Percentiles rank a stretch among this genome's conserved stretches.
Evolutionary conservation across 108 stramenopile species (phyloP).

Genomic region (Craspedostauros australis): DNA sequence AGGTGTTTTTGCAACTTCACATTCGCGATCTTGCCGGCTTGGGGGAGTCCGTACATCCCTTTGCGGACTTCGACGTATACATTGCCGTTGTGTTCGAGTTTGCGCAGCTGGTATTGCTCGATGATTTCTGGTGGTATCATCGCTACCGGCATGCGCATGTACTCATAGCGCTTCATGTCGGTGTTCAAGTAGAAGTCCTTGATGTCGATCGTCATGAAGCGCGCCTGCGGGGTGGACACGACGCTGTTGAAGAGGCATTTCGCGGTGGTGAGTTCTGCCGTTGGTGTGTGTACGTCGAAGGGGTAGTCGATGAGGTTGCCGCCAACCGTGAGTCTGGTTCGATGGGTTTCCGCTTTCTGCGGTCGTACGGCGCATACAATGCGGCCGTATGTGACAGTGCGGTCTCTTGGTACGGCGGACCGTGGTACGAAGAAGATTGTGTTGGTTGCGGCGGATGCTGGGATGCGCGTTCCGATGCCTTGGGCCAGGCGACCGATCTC

Average conservation of each 20-base stretch:
- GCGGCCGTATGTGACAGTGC: constrained; percentile 19
- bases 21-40: constrained; percentile 35
- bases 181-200: constrained; percentile 40
- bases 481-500: constrained; percentile 35
- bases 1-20: constrained; percentile 12
- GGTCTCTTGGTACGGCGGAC: constrained; percentile 8
- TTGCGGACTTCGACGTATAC: constrained; percentile 8
- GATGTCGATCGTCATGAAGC: constrained; percentile 22
- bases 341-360: constrained; percentile 17
- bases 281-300: constrained; percentile 20
- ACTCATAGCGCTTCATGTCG: constrained; percentile 33
- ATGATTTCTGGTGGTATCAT: constrained; percentile 36
- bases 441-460: too few relatives aligned
- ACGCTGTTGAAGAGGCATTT: constrained; percentile 49
- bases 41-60: constrained; percentile 52
- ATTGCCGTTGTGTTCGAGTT: neutral
- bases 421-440: constrained; percentile 24
- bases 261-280: constrained; percentile 27
- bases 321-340: constrained; percentile 23
- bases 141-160: neutral
- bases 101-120: constrained; percentile 22
- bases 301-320: constrained; percentile 31
- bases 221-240: constrained; percentile 21
- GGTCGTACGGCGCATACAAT: constrained; percentile 23
- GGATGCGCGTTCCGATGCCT: too few relatives aligned